Evolutionary conservation across 352 stramenopile genomes (phyloP).

Genomic region (Phytophthora podocarpi): DNA sequence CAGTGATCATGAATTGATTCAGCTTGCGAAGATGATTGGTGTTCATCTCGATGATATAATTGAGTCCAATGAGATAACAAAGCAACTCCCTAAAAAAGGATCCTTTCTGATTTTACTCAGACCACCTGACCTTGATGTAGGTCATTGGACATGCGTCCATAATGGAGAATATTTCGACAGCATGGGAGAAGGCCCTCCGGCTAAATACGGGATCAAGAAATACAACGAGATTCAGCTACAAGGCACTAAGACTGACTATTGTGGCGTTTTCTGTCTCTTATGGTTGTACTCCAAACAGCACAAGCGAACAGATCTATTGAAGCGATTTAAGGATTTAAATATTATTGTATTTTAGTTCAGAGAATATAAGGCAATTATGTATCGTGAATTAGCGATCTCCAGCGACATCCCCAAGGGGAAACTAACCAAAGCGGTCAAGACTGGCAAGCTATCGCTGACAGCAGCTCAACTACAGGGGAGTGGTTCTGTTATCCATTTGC

Average conservation of each 20-base stretch:
- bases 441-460: too few relatives aligned
- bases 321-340: too few relatives aligned
- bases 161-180: slow-evolving; percentile 25
- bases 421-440: too few relatives aligned
- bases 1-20: slow-evolving; percentile 10
- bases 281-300: slow-evolving; percentile 26
- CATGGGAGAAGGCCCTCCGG: slow-evolving; percentile 18
- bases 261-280: slow-evolving; percentile 17
- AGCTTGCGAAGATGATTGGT: too few relatives aligned
- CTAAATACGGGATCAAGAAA: slow-evolving; percentile 9
- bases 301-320: too few relatives aligned
- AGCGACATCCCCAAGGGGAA: too few relatives aligned
- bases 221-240: slow-evolving; percentile 23
- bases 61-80: slow-evolving; percentile 9
- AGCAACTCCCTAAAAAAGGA: slow-evolving; percentile 4
- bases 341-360: slow-evolving; percentile 18
- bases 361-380: slow-evolving; percentile 26
- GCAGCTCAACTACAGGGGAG: too few relatives aligned
- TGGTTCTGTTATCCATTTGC: too few relatives aligned
- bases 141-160: slow-evolving; percentile 15
- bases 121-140: slow-evolving; percentile 13
- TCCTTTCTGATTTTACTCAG: slow-evolving; percentile 20
- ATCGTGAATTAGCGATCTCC: too few relatives aligned
- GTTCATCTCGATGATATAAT: slow-evolving; percentile 6
- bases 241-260: slow-evolving; percentile 12